Evolutionary conservation across 2,329 filamentous ascomycete species (phyloP), one percentile per base, ranked within the genome.

Genomic region (Pestalotiopsis sp.): DNA sequence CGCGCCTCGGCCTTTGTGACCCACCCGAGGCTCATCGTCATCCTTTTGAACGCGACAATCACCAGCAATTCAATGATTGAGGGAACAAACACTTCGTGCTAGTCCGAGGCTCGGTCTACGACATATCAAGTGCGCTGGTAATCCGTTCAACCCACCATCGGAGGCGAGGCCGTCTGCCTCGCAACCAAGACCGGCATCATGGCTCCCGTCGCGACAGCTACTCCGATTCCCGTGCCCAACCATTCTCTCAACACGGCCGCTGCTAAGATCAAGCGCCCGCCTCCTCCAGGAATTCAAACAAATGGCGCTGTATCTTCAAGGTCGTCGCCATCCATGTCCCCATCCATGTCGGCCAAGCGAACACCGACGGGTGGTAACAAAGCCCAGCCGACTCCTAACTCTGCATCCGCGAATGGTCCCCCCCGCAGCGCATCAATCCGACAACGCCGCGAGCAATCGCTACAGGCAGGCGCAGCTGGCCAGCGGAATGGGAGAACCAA

Each of bases 251-350:
- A 79, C 23, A 78, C 82, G 64, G 79, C 82, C 73, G 77, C 82
- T 69, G 77, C 79, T 73, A 94, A 93, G 81, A 86, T 88, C 72
- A 94, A 93, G 81, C 90, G 91, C 45, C 90, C 90, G 70, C 83
- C 87, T 66, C 89, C 90, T 49, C 86, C 90, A 61, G 87, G 89
- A 59, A 88, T 92, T 68, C 90, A 92, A 77, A 87, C 89, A 70
- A 92, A 92, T 79, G 89, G 90, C 41, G 81, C 83, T 69, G 82
- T 83, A 71, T 80, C 88, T 27, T 86, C 87, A 1, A 86, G 87
- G 69, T 87, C 89, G 3, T 91, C 89, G 2, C 86, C 90, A 1
- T 88, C 87, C 3, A 62, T 68, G 49, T 70, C 68, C 3, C 86
- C 87, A 4, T 87, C 83, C 73, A 80, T 90, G 74, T 81, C 90